Percentiles rank a stretch among this genome's conserved stretches.
phyloP scores from a whole-genome alignment of 2,329 filamentous ascomycete species.

The Phoma sp. region DNA sequence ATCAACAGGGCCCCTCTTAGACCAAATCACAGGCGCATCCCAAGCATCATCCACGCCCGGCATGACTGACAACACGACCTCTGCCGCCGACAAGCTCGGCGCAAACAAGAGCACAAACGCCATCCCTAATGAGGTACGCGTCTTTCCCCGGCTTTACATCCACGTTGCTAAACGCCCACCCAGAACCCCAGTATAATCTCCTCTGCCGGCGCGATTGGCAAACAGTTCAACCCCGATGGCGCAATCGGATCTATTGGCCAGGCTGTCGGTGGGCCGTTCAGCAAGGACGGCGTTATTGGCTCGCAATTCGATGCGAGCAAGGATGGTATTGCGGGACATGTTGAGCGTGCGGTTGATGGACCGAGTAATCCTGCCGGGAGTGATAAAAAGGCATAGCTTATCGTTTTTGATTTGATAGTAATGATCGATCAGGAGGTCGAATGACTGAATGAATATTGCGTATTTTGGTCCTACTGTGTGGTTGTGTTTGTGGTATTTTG shows the following conservation, averaged over 20 bases:
- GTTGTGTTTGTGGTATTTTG: not conserved
- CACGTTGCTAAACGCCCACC: too few species aligned
- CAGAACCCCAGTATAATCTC: conserved; percentile 54
- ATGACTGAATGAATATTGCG: too few species aligned
- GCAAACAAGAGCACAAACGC: conserved; percentile 40
- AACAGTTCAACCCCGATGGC: conserved; percentile 62
- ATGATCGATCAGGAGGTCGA: not conserved
- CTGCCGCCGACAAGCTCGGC: conserved; percentile 38
- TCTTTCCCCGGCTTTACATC: too few species aligned
- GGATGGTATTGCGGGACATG: conserved; percentile 61
- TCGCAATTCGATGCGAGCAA: conserved; percentile 63
- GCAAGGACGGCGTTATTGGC: conserved; percentile 61
- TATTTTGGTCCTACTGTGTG: too few species aligned
- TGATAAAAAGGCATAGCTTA: conserved; percentile 25
- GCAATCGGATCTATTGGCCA: conserved; percentile 60
- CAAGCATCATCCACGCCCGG: conserved; percentile 18
- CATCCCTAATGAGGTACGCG: conserved; percentile 35
- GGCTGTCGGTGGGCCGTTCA: conserved; percentile 54
- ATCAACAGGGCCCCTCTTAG: conserved; percentile 30
- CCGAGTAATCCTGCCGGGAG: conserved; percentile 48
- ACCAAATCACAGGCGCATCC: conserved; percentile 27
- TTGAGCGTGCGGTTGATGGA: conserved; percentile 58
- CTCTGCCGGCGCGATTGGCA: conserved; percentile 60
- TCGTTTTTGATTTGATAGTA: not conserved
- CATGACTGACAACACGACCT: conserved; percentile 33